Base-by-base conservation (phyloP, 805 yeast genomes). In the Ogataea neopini region DNA sequence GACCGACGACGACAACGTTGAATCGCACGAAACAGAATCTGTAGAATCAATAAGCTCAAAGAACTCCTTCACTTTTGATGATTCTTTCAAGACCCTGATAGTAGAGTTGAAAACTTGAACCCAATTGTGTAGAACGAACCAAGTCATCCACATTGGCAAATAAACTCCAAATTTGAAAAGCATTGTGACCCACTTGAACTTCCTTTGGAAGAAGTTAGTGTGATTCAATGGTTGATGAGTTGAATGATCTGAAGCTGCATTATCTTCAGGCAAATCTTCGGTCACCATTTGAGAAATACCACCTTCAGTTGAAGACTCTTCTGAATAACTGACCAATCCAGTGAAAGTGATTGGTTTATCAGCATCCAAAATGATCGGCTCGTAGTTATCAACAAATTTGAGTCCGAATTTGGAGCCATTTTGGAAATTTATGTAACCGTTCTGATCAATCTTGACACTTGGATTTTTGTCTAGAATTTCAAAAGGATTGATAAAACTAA, bases 111-210 rank as follows among this genome's bases (percentile, higher is more conserved):
- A 44, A 19, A 73, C 61, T 51, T 77, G 76, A 20, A 72, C 48
- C 6, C 70, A 48, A 13, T 75, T 64, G 18, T 62, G 64, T 11
- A 77, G 59, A 29, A 84, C 57, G 50, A 83, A 77, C 66, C 82
- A 83, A n/a, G 76, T 43, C 2, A 77, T 72, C 81, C 87, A 84
- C 36, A 83, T 45, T 2, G 95, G 95, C 1, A 85, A 72, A 34
- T 79, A 73, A 1, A 86, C 53, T 3, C 77, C 53, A 18, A 80
- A 60, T 43, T 73, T 75, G 29, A 72, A 59, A 1, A 76, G 52
- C 7, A 82, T 73, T 23, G 66, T 62, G 2, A 76, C 49, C 83
- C 86, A 81, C 49, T 73, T 72, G 55, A 71, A 64, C 58, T 72
- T 77, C 41, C 60, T 51, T 9, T 49, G 38, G 33, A 51, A 40